phyloP scores from a whole-genome alignment of 1,284 basidiomycete genomes.

The Rhodotorula sp. region DNA sequence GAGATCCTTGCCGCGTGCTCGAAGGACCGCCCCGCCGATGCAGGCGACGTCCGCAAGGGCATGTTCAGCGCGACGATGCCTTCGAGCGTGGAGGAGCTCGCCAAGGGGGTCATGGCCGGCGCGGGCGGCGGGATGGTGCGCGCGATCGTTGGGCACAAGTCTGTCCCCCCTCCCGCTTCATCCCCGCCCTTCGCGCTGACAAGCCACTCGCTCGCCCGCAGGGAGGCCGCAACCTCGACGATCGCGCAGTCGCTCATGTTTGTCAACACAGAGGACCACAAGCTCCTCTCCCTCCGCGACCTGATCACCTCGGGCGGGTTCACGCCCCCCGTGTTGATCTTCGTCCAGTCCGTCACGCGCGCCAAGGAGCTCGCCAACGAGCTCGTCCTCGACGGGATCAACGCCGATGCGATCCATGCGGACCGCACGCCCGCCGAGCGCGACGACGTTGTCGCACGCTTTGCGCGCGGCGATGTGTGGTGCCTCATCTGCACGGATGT shows the following conservation, averaged over 20 bases:
- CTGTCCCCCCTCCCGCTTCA: slow-evolving; percentile 48
- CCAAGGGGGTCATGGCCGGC: slow-evolving; percentile 76
- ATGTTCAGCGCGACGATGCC: slow-evolving; percentile 95
- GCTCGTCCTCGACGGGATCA: slow-evolving; percentile 77
- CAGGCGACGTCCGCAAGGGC: slow-evolving; percentile 65
- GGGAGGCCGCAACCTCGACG: slow-evolving; percentile 74
- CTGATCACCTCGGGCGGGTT: slow-evolving; percentile 76
- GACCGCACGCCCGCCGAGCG: slow-evolving; percentile 83
- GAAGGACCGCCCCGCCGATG: slow-evolving; percentile 57
- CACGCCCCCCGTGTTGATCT: slow-evolving; percentile 88
- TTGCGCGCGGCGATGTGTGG: slow-evolving; percentile 87
- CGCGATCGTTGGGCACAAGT: slow-evolving; percentile 93
- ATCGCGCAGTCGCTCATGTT: slow-evolving; percentile 87
- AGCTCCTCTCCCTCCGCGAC: slow-evolving; percentile 78
- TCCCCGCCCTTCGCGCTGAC: background rate
- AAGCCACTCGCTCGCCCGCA: slow-evolving; percentile 48
- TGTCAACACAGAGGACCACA: slow-evolving; percentile 88
- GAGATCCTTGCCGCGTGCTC: slow-evolving; percentile 84
- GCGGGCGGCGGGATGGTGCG: slow-evolving; percentile 63
- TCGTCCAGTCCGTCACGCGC: slow-evolving; percentile 88
- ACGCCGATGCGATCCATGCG: slow-evolving; percentile 89
- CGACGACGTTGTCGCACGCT: slow-evolving; percentile 78
- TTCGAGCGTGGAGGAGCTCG: slow-evolving; percentile 80
- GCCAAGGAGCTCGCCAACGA: slow-evolving; percentile 88
- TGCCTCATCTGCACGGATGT: slow-evolving; percentile 91